phyloP scores from a whole-genome alignment of 139 green algal species.

The Eudorina sp. region DNA sequence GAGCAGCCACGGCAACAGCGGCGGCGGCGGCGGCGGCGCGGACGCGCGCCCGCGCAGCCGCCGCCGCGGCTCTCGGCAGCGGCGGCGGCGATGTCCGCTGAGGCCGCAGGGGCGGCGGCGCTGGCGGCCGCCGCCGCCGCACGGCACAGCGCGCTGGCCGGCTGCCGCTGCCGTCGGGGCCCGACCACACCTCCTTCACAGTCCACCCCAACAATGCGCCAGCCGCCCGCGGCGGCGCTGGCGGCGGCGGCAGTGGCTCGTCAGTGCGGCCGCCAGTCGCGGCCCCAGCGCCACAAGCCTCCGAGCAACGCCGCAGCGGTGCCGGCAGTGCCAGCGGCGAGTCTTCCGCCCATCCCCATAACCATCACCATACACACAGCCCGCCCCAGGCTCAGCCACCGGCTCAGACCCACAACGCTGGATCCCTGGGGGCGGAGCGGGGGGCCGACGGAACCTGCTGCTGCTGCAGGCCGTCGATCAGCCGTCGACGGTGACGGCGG shows the following conservation, averaged over 20 bases:
- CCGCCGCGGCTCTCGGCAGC: background rate
- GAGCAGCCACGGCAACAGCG: background rate
- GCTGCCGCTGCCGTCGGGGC: background rate
- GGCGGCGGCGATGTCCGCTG: background rate
- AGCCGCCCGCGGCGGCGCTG: background rate
- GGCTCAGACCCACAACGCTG: too few relatives aligned
- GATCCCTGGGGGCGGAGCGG: background rate
- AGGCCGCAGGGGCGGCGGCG: background rate
- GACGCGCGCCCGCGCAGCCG: background rate
- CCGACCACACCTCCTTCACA: background rate
- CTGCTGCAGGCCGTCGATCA: background rate
- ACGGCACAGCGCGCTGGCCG: background rate
- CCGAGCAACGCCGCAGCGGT: background rate
- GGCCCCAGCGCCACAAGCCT: background rate
- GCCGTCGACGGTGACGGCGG: background rate
- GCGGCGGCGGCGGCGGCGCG: background rate
- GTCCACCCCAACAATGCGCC: background rate
- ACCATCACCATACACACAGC: background rate
- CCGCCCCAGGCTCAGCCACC: background rate
- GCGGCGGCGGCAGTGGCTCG: background rate
- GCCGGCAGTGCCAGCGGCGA: background rate
- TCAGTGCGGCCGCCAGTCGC: too few relatives aligned
- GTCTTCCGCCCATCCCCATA: too few relatives aligned
- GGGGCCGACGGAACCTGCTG: slow-evolving; percentile 3
- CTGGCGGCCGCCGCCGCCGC: background rate